Percentiles rank a stretch among this genome's conserved stretches.
These are phyloP conservation scores for Pachysandra terminalis DNA, from an alignment of 164 flowering plant genomes.

Conservation along the genomic window DNA sequence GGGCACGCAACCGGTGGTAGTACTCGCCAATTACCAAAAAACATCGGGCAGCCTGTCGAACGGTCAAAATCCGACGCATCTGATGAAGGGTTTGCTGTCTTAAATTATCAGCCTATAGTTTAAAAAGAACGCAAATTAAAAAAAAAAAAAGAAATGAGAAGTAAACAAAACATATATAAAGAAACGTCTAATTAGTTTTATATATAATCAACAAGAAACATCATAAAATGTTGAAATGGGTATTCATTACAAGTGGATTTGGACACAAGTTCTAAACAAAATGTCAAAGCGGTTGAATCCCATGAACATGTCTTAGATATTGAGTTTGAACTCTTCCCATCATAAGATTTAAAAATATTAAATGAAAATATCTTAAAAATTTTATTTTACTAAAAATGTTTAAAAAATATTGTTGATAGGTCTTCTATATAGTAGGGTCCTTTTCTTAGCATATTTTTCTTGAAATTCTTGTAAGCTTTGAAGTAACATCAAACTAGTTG, in stretches of 20 bases:
- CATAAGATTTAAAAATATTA: not conserved
- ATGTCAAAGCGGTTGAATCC: conserved; percentile 25
- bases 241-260: too few species aligned
- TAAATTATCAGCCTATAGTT: conserved; percentile 81
- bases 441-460: conserved; percentile 6
- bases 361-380: too few species aligned
- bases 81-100: conserved; percentile 97
- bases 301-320: conserved; percentile 13
- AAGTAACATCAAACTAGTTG: not conserved
- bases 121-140: too few species aligned
- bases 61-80: conserved; percentile 66
- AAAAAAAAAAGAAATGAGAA: not conserved
- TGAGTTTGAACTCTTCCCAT: conserved; percentile 4
- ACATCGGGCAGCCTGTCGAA: conserved; percentile 85
- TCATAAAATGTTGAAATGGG: too few species aligned
- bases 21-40: conserved; percentile 89
- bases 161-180: not conserved
- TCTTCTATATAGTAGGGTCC: not conserved
- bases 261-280: conserved; percentile 18
- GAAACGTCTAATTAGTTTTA: too few species aligned
- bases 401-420: too few species aligned
- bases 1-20: conserved; percentile 78
- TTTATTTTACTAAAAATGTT: too few species aligned
- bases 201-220: conserved; percentile 12
- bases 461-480: not conserved